Evolutionary conservation across 495 filamentous ascomycete species (phyloP).

Genomic region (Trichoderma reesei): DNA sequence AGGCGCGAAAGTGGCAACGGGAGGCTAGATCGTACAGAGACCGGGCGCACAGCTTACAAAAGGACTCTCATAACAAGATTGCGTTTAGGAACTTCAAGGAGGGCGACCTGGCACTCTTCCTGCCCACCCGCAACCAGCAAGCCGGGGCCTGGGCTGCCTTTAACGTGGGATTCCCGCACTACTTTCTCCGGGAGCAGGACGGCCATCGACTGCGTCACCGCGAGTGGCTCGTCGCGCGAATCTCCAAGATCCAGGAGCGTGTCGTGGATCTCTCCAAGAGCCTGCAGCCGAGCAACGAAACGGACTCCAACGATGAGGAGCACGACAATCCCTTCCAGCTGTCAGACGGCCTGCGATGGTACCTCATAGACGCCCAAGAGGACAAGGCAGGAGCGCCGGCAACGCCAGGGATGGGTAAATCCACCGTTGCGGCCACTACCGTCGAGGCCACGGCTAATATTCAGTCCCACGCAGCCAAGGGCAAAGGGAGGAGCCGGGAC

Average conservation of each 20-base stretch:
- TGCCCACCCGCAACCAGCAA: constrained; percentile 86
- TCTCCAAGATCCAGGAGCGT: constrained; percentile 82
- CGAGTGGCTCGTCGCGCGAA: constrained; percentile 92
- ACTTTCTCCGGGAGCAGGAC: constrained; percentile 91
- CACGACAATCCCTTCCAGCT: constrained; percentile 98
- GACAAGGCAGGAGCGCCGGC: constrained; percentile 92
- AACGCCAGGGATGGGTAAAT: constrained; percentile 79
- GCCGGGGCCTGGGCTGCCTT: constrained; percentile 97
- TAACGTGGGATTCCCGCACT: constrained; percentile 93
- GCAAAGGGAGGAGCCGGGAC: constrained; percentile 38
- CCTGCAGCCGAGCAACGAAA: constrained; percentile 27
- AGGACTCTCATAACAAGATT: constrained; percentile 91
- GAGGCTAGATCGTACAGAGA: constrained; percentile 82
- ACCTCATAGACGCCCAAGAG: constrained; percentile 83
- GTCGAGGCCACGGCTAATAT: constrained; percentile 63
- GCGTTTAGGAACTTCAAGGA: constrained; percentile 95
- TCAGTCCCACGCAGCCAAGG: constrained; percentile 37
- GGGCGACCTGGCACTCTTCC: constrained; percentile 89
- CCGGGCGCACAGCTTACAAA: constrained; percentile 71
- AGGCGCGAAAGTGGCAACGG: constrained; percentile 81
- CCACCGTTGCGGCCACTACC: constrained; percentile 78
- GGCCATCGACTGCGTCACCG: constrained; percentile 68
- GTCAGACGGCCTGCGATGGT: constrained; percentile 92
- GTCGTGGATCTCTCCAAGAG: constrained; percentile 85
- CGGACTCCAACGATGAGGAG: constrained; percentile 46